Base-by-base conservation (phyloP, 2,329 filamentous ascomycete genomes). In the Ophiobolus disseminans region DNA sequence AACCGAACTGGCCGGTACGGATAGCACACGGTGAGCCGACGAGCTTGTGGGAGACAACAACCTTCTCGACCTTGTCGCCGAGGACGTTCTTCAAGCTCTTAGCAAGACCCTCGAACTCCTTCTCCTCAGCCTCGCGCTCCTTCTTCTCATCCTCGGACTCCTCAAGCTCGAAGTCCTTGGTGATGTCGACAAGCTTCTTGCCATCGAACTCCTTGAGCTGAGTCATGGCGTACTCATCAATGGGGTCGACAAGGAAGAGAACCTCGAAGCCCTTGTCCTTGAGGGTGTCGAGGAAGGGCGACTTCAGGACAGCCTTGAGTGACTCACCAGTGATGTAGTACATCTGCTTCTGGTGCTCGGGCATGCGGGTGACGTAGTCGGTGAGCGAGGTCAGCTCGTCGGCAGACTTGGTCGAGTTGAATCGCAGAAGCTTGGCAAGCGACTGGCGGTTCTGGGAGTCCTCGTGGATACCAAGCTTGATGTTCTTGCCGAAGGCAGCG, bases 291-390 rank as follows among this genome's bases (percentile, higher is more conserved):
- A 99, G 86, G 93, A 99, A 99, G 71, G 94, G 94, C 67, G 94
- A 99, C 85, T 96, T 95, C 78, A 88, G 81, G 65, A 99, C 94
- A 65, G 94, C 94, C 87, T 97, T 97, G 82, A 96, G 87, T 49
- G 93, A 96, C 87, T 99, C 94, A 82, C 94, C 94, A 60, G 94
- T 99, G 85, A 99, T 99, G 90, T 97, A 99, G 89, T 99, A 99
- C 81, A 99, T 91, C 82, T 99, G 92, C 88, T 97, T 97, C 88
- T 99, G 94, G 85, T 97, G 93, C 85, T 97, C 93, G 53, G 91
- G 89, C 94, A 99, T 99, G 81, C 94, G 94, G 65, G 94, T 97
- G 77, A 97, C 84, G 80, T 99, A 99, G 88, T 99, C 94, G 57
- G 87, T 77, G 75, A 99, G 90, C 46, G 94, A 99, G 67, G 93